A percentile compares a stretch with the other conserved stretches of the same genome.
These are phyloP conservation scores for Leonotis leonurus DNA, from an alignment of 257 asterid species.

Conservation along the genomic window DNA sequence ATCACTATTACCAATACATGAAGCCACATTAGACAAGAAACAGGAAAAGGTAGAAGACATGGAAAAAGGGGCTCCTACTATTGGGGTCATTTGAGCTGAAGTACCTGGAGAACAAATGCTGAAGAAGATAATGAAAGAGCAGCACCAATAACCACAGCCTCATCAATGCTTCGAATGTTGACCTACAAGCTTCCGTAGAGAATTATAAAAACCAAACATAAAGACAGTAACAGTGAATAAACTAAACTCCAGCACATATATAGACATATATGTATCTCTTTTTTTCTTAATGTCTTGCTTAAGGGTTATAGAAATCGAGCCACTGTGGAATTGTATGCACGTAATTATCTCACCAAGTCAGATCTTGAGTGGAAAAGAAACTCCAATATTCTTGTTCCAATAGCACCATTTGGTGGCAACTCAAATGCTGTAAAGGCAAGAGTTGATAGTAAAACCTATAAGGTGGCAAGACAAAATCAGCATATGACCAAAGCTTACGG, in stretches of 20 bases:
- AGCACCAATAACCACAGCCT: constrained; percentile 98
- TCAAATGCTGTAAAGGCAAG: constrained; percentile 97
- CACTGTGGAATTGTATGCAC: not conserved
- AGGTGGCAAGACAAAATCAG: constrained; percentile 18
- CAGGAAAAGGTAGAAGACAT: not conserved
- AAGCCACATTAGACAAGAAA: not conserved
- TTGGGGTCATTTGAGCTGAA: constrained; percentile 14
- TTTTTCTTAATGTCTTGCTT: not conserved
- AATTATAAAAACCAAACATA: constrained; percentile 9
- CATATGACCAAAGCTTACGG: constrained; percentile 6
- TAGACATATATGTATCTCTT: not conserved
- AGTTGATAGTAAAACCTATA: constrained; percentile 84
- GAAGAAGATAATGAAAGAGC: constrained; percentile 97
- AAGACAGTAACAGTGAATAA: not conserved
- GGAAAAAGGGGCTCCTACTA: not conserved
- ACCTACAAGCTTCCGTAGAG: constrained; percentile 42
- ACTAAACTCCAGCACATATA: not conserved
- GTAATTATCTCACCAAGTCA: constrained; percentile 66
- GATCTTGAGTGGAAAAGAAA: constrained; percentile 94
- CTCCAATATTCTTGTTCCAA: constrained; percentile 84
- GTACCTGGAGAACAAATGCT: constrained; percentile 98
- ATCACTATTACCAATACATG: not conserved
- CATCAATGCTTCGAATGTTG: constrained; percentile 95
- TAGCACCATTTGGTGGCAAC: constrained; percentile 92
- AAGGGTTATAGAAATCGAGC: not conserved